Conservation (phyloP, 179 eudicot genomes). For the Sideroxylon spinosum region DNA sequence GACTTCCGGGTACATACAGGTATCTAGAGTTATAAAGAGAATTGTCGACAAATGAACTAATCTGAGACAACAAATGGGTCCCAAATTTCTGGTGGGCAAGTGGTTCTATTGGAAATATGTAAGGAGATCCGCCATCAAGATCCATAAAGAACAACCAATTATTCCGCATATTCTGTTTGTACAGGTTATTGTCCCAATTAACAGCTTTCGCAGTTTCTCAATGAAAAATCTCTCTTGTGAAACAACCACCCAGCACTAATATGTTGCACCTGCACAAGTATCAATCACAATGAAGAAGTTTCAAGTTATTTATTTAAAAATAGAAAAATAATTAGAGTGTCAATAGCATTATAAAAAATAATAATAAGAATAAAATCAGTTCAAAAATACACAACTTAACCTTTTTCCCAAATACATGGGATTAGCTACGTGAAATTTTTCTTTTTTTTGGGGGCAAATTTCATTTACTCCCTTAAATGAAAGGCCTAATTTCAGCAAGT, state of each 20-base stretch:
- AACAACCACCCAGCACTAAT: neutral
- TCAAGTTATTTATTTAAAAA: neutral
- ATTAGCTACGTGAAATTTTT: neutral
- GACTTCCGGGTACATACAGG: constrained; percentile 35
- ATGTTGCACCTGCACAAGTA: constrained; percentile 13
- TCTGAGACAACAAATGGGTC: constrained; percentile 28
- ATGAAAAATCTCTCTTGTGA: neutral
- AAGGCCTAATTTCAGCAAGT: neutral
- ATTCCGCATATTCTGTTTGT: constrained; percentile 32
- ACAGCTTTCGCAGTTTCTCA: constrained; percentile 9
- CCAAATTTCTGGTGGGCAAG: constrained; percentile 31
- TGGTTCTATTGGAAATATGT: constrained; percentile 33
- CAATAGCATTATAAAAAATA: neutral
- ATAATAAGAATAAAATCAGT: neutral
- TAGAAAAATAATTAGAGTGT: neutral
- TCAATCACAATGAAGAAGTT: neutral
- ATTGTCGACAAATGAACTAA: constrained; percentile 45
- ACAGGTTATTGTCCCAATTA: neutral
- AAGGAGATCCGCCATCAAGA: constrained; percentile 39
- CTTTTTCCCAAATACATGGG: neutral
- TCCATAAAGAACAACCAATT: constrained; percentile 39
- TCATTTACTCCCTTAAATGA: no score
- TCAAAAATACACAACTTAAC: neutral
- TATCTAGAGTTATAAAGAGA: constrained; percentile 37
- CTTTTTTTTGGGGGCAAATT: no score